Percentiles rank a stretch among this genome's conserved stretches.
These are phyloP conservation scores for Nigrospora osmanthi DNA, from an alignment of 2,329 filamentous ascomycete genomes.

Conservation along the genomic window DNA sequence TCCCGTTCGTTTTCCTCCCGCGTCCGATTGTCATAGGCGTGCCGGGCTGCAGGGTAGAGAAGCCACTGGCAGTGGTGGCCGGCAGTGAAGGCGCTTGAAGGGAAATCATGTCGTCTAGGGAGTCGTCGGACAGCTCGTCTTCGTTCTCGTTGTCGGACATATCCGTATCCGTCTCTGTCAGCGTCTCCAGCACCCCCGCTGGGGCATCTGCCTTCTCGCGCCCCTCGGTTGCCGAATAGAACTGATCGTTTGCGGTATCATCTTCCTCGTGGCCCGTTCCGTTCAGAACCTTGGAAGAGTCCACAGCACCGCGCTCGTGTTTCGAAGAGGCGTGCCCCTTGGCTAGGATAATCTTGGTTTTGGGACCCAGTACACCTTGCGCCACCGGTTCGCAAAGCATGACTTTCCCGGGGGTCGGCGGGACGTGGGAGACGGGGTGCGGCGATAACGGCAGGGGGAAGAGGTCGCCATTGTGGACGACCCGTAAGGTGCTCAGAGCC, in stretches of 20 bases:
- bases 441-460: slow-evolving; percentile 70
- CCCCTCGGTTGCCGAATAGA: slow-evolving; percentile 88
- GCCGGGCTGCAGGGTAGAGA: slow-evolving; percentile 72
- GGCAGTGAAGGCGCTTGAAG: slow-evolving; percentile 72
- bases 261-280: slow-evolving; percentile 61
- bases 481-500: slow-evolving; percentile 61
- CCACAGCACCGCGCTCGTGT: slow-evolving; percentile 37
- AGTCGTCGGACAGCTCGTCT: slow-evolving; percentile 78
- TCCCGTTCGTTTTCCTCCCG: slow-evolving; percentile 59
- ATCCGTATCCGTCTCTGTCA: slow-evolving; percentile 57
- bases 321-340: slow-evolving; percentile 52
- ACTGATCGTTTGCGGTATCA: slow-evolving; percentile 82
- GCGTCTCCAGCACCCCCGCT: slow-evolving; percentile 49
- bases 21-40: slow-evolving; percentile 70
- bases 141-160: slow-evolving; percentile 58
- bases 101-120: slow-evolving; percentile 88
- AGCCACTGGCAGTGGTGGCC: slow-evolving; percentile 67
- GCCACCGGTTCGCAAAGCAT: slow-evolving; percentile 91
- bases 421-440: slow-evolving; percentile 80
- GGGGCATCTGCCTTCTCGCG: slow-evolving; percentile 51
- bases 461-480: slow-evolving; percentile 80
- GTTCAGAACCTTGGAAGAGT: slow-evolving; percentile 45
- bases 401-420: slow-evolving; percentile 78
- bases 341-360: slow-evolving; percentile 78
- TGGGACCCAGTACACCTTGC: slow-evolving; percentile 71